Evolutionary conservation across 2,329 filamentous ascomycete genomes (phyloP).

Genomic region (Sclerotinia spermophila): DNA sequence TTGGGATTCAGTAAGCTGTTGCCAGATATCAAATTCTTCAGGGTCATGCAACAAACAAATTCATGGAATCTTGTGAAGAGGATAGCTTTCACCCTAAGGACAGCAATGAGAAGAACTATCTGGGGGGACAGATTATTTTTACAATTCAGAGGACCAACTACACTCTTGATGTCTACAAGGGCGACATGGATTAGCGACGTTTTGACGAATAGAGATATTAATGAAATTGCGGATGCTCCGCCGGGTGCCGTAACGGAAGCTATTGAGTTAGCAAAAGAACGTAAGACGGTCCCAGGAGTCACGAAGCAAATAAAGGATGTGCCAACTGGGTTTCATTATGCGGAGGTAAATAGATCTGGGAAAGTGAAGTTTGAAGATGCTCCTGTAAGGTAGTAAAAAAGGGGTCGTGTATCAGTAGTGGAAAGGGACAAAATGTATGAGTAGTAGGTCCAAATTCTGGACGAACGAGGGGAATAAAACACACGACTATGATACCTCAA

Average conservation of each 20-base stretch:
- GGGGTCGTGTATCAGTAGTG: background rate
- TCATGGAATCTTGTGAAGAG: conserved; percentile 68
- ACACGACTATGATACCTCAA: conserved; percentile 5
- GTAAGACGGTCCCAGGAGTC: conserved; percentile 35
- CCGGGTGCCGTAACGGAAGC: conserved; percentile 65
- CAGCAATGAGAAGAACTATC: conserved; percentile 73
- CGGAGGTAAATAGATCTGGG: conserved; percentile 55
- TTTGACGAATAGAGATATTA: conserved; percentile 73
- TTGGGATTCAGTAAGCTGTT: conserved; percentile 60
- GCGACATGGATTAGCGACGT: conserved; percentile 74
- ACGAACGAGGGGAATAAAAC: background rate
- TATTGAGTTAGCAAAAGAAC: conserved; percentile 46
- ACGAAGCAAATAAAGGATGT: conserved; percentile 37
- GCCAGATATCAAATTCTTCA: conserved; percentile 69
- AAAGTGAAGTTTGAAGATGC: conserved; percentile 56
- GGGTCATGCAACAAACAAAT: conserved; percentile 64
- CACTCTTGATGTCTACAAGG: conserved; percentile 84
- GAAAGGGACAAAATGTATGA: conserved; percentile 9
- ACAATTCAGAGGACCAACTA: conserved; percentile 82
- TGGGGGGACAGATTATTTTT: conserved; percentile 94
- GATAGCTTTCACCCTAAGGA: conserved; percentile 67
- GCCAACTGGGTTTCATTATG: conserved; percentile 51
- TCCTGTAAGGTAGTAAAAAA: conserved; percentile 22
- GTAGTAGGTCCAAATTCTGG: conserved; percentile 6
- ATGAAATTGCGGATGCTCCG: conserved; percentile 82